Conservation (phyloP, 139 green algal species). For the Asterochloris sp. region DNA sequence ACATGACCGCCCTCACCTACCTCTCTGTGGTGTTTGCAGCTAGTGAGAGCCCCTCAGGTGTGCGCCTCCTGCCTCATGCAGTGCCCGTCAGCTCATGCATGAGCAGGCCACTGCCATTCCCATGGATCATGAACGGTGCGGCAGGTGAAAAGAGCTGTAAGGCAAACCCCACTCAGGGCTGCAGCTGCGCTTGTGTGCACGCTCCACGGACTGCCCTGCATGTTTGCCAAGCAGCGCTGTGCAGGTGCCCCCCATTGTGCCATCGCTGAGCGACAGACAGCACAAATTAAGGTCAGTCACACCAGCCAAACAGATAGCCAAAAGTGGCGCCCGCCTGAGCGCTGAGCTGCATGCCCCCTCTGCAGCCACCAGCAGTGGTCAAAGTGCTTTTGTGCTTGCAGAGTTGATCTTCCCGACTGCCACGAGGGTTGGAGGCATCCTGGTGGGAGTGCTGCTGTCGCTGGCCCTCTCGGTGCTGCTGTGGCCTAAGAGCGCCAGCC, state of each 20-base stretch:
- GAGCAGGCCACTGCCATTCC: too few relatives aligned
- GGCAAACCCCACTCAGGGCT: too few relatives aligned
- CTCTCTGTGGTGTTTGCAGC: constrained; percentile 37
- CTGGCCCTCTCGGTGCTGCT: constrained; percentile 11
- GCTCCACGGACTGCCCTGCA: too few relatives aligned
- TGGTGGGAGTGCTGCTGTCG: constrained; percentile 7
- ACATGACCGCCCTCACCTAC: constrained; percentile 42
- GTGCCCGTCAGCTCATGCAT: too few relatives aligned
- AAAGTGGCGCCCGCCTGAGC: too few relatives aligned
- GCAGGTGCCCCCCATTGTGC: too few relatives aligned
- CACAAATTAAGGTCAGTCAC: background rate
- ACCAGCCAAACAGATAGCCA: background rate
- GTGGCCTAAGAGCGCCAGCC: constrained; percentile 12
- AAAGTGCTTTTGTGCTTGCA: background rate
- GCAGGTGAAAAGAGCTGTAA: too few relatives aligned
- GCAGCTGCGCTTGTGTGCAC: too few relatives aligned
- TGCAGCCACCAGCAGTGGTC: background rate
- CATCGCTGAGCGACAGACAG: background rate
- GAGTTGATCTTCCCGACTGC: constrained; percentile 1
- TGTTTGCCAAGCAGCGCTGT: too few relatives aligned
- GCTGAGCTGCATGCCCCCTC: background rate
- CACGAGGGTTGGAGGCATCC: constrained; percentile 10
- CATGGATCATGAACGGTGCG: too few relatives aligned
- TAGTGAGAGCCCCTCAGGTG: constrained; percentile 6
- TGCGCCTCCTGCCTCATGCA: too few relatives aligned